Evolutionary conservation across 768 basidiomycete genomes (phyloP), one percentile per base, ranked within the genome.

Genomic region (Mycena pura): DNA sequence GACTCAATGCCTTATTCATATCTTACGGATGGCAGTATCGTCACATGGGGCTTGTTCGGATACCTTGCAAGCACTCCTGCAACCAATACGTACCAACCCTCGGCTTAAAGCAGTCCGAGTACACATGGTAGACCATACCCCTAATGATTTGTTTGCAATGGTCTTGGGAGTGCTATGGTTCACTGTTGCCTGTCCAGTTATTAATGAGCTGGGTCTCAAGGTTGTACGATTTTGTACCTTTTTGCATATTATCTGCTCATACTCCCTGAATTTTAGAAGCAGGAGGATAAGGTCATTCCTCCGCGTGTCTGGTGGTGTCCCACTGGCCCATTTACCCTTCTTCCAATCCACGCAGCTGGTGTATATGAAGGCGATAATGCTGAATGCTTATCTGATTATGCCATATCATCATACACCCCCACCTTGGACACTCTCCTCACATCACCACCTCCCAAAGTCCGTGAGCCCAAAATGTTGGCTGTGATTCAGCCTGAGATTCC

Each of bases 341-440:
- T 48, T 31, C 46, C 46, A 48, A 48, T 48, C 46, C 46, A 48
- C 46, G 46, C 46, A 32, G 46, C 46, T 21, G 46, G 46, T 32
- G 19, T 48, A 48, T 48, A 48, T 22, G 46, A 32, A 48, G 46
- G 29, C 29, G 9, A 32, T 31, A 48, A 48, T 22, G n/a, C 46
- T 48, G 29, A 48, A 32, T 31, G 17, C 29, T 48, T 48, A 48
- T 48, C 46, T 31, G 46, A 48, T 48, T 48, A 48, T 19, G 28
- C 46, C 29, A 48, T 48, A 31, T 48, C 46, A 48, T 48, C 46
- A 10, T 48, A 48, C 32, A 32, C 46, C 5, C 46, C 46, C 21
- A 48, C 46, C 32, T 48, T 48, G 46, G 46, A 48, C 28, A 21
- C 46, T 32, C 46, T 48, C 29, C 46, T 48, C 4, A 19, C 46